phyloP scores from a whole-genome alignment of 179 eudicot genomes.

The Beta lomatogona region DNA sequence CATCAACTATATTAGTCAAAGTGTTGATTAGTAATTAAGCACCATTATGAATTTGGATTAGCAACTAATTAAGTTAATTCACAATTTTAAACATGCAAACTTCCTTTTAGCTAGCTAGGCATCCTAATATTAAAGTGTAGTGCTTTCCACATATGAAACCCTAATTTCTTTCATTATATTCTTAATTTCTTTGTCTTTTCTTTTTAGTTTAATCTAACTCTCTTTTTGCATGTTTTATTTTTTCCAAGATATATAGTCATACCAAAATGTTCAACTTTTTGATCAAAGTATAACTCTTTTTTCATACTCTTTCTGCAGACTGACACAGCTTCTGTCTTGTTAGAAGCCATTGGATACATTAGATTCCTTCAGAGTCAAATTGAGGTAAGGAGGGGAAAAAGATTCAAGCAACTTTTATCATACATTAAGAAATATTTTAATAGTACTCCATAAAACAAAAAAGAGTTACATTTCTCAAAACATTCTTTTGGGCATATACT shows the following conservation, averaged over 20 bases:
- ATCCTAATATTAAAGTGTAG: constrained; percentile 12
- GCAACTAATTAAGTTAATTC: constrained; percentile 9
- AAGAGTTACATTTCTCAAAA: constrained; percentile 18
- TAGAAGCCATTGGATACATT: constrained; percentile 55
- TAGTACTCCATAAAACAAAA: neutral
- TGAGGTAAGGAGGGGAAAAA: constrained; percentile 36
- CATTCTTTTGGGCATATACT: constrained; percentile 27
- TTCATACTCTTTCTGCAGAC: constrained; percentile 39
- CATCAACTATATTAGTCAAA: neutral
- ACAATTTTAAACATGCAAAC: constrained; percentile 8
- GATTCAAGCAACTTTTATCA: neutral
- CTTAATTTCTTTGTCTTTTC: too few species aligned
- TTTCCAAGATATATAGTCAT: neutral
- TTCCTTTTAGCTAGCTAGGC: neutral
- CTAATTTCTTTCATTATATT: neutral
- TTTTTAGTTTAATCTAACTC: neutral
- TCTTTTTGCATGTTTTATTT: constrained; percentile 19
- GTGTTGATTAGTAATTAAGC: constrained; percentile 21
- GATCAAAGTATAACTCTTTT: constrained; percentile 20
- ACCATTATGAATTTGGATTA: constrained; percentile 11
- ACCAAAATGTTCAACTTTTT: constrained; percentile 5
- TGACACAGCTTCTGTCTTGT: constrained; percentile 55
- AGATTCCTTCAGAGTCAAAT: constrained; percentile 55
- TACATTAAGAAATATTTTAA: neutral
- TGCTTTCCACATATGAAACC: constrained; percentile 21